Evolutionary conservation across 1,139 yeast genomes (phyloP), one percentile per base, ranked within the genome.

Genomic region (Taphrina sp.): DNA sequence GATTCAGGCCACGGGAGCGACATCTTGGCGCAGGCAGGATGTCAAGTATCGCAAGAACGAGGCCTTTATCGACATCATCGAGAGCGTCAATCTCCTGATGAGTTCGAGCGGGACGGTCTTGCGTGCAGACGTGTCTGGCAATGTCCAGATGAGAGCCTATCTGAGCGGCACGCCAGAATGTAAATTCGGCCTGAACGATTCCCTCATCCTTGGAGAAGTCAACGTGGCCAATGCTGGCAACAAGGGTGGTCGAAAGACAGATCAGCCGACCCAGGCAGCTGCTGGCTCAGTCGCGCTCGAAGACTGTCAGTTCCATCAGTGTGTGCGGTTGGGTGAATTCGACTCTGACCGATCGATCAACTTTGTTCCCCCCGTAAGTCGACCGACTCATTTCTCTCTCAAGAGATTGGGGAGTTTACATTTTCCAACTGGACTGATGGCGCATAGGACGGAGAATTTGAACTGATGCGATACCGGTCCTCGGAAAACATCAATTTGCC

Each of bases 291-390:
- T 81, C 19, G 69, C 75, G 1, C 70, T 88, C 12, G 87, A 83
- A 63, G 95, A 88, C 67, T 82, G 88, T 64, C 88, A 85, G 63
- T 86, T 90, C 70, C 97, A 92, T 69, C 94, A 87, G 64, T 85
- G 95, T 69, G 95, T 87, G 33, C 77, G 84, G 57, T 72, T 86
- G 52, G 79, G 82, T 41, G 77, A 79, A 65, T 86, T 85, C 67
- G 89, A 85, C 63, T 67, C 76, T 5, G 83, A 82, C 39, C 74
- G 85, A 51, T 75, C 80, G 52, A 84, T 88, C 59, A 79, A 80
- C 51, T 88, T 88, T 64, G 76, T 83, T 10, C 95, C 95, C 3
- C 95, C 97, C 0, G 54, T 49, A 49, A 2, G 53, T 7, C 16
- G 7, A 10, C 7, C 7, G 42, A 26, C 31, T 26, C 31, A 12